Percentiles rank a stretch among this genome's conserved stretches.
Conservation (phyloP, 441 rosid genomes). For the Erodium chrysanthum region DNA sequence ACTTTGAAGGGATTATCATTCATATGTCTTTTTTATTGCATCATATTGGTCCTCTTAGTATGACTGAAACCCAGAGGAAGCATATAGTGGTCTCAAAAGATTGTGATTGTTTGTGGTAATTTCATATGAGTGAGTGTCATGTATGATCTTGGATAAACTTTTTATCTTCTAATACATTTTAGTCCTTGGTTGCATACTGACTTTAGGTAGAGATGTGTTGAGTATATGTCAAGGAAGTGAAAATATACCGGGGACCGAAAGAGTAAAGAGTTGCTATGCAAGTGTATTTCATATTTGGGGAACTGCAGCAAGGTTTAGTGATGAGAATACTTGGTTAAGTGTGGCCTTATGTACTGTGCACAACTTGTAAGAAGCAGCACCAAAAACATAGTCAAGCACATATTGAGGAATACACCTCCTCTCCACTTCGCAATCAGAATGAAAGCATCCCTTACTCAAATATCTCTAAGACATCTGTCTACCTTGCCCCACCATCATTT, state of each 20-base stretch:
- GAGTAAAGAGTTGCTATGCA: not conserved
- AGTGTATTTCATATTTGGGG: not conserved
- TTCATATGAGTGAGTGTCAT: not conserved
- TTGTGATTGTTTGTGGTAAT: not conserved
- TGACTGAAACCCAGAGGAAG: not conserved
- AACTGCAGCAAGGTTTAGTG: not conserved
- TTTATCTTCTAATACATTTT: no score
- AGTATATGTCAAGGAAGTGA: no score
- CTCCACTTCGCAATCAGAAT: not conserved
- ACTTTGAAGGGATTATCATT: not conserved
- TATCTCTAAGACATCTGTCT: not conserved
- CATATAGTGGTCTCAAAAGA: not conserved
- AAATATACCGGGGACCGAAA: no score
- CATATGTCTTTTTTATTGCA: not conserved
- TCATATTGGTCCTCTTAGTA: not conserved
- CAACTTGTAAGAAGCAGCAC: not conserved
- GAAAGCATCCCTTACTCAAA: not conserved
- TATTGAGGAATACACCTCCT: not conserved
- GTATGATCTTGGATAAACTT: not conserved
- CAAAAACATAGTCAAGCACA: not conserved
- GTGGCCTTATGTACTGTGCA: not conserved
- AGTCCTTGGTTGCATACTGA: no score
- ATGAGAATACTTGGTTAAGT: not conserved
- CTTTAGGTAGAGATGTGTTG: no score
- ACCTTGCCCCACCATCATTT: slow-evolving; percentile 15